phyloP scores from a whole-genome alignment of 257 asterid genomes.

The Henckelia pumila region DNA sequence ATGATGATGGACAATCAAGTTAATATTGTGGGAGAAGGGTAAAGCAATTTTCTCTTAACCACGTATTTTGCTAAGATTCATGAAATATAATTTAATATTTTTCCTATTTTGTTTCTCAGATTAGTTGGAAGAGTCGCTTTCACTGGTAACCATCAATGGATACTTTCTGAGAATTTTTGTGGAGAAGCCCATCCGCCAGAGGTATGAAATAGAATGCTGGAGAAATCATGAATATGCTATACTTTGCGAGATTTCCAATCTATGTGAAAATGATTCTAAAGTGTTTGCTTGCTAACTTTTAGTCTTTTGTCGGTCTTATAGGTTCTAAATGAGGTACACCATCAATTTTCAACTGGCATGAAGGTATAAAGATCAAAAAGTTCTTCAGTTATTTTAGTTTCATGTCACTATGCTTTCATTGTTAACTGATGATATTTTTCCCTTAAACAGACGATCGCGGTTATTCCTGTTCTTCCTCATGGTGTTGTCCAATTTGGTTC shows the following conservation, averaged over 20 bases:
- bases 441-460: slow-evolving; percentile 67
- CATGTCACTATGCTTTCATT: background rate
- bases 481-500: slow-evolving; percentile 97
- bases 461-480: slow-evolving; percentile 85
- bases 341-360: slow-evolving; percentile 85
- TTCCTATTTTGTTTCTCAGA: slow-evolving; percentile 40
- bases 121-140: slow-evolving; percentile 84
- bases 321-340: slow-evolving; percentile 70
- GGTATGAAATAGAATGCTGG: slow-evolving; percentile 45
- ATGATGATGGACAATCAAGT: slow-evolving; percentile 85
- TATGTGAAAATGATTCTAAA: background rate
- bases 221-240: background rate
- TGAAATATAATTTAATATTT: slow-evolving; percentile 4
- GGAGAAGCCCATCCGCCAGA: slow-evolving; percentile 64
- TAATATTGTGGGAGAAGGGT: slow-evolving; percentile 89
- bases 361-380: slow-evolving; percentile 44
- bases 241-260: background rate
- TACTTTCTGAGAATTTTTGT: slow-evolving; percentile 43
- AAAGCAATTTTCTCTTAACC: slow-evolving; percentile 17
- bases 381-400: background rate
- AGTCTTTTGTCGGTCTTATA: slow-evolving; percentile 21
- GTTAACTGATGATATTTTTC: background rate
- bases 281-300: background rate
- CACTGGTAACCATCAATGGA: slow-evolving; percentile 81
- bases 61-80: background rate